phyloP scores from a whole-genome alignment of 202 grass and related monocot genomes.

The Brachypodium distachyon region DNA sequence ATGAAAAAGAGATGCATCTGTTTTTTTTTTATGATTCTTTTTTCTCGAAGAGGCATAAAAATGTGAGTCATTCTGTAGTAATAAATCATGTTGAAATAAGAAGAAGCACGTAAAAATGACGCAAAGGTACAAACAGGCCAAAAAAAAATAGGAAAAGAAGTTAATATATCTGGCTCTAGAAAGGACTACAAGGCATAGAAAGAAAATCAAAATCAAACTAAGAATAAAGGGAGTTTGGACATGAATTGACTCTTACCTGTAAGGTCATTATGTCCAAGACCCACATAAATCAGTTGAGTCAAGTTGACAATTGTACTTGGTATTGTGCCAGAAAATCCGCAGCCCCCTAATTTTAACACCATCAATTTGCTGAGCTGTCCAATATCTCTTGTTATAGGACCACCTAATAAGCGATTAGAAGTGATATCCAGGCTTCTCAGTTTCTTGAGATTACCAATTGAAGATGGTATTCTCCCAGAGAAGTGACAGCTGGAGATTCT shows the following conservation, averaged over 20 bases:
- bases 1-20: background rate
- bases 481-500: background rate
- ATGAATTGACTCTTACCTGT: background rate
- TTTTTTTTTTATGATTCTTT: background rate
- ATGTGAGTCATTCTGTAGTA: too few relatives aligned
- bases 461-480: background rate
- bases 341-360: background rate
- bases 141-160: too few relatives aligned
- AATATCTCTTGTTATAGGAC: background rate
- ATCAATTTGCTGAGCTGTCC: background rate
- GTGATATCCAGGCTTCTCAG: background rate
- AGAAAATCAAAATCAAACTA: too few relatives aligned
- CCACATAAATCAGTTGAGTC: background rate
- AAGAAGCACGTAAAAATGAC: too few relatives aligned
- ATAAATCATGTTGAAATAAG: too few relatives aligned
- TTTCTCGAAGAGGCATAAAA: too few relatives aligned
- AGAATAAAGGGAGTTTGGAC: too few relatives aligned
- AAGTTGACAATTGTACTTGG: background rate
- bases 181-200: too few relatives aligned
- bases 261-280: background rate
- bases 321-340: slow-evolving; percentile 3
- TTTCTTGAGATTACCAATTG: background rate
- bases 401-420: background rate
- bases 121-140: too few relatives aligned
- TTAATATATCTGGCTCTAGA: too few relatives aligned